A percentile compares a stretch with the other conserved stretches of the same genome.
phyloP scores from a whole-genome alignment of 2,329 filamentous ascomycete genomes.

The Fusarium pseudograminearum region DNA sequence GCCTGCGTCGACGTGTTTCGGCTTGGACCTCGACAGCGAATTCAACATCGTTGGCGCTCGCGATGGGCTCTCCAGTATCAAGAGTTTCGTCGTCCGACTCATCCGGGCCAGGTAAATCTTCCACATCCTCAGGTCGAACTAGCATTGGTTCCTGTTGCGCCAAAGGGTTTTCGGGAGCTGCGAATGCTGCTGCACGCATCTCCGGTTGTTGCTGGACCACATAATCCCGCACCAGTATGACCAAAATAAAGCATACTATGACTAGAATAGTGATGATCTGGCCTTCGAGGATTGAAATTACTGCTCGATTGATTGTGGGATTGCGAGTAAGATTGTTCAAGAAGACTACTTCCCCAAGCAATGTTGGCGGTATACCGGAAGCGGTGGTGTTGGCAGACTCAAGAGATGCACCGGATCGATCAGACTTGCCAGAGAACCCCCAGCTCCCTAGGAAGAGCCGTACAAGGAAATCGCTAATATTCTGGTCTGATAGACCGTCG shows the following conservation, averaged over 20 bases:
- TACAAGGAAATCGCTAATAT: constrained; percentile 51
- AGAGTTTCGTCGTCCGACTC: constrained; percentile 52
- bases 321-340: constrained; percentile 75
- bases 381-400: constrained; percentile 34
- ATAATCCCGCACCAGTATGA: constrained; percentile 96
- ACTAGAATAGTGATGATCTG: constrained; percentile 93
- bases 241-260: constrained; percentile 93
- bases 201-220: constrained; percentile 98
- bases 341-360: constrained; percentile 69
- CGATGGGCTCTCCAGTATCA: constrained; percentile 44
- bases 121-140: constrained; percentile 42
- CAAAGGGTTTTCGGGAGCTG: constrained; percentile 55
- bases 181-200: constrained; percentile 75
- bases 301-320: constrained; percentile 77
- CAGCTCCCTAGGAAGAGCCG: constrained; percentile 49
- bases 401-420: constrained; percentile 32
- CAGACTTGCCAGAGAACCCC: constrained; percentile 44
- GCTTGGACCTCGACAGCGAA: constrained; percentile 23
- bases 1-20: constrained; percentile 27
- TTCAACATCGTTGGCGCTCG: constrained; percentile 24
- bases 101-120: constrained; percentile 39
- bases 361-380: constrained; percentile 42
- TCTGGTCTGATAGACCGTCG: constrained; percentile 48
- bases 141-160: constrained; percentile 43
- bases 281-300: constrained; percentile 89